phyloP scores from a whole-genome alignment of 2,329 filamentous ascomycete genomes.

The Ambrosiella xylebori region DNA sequence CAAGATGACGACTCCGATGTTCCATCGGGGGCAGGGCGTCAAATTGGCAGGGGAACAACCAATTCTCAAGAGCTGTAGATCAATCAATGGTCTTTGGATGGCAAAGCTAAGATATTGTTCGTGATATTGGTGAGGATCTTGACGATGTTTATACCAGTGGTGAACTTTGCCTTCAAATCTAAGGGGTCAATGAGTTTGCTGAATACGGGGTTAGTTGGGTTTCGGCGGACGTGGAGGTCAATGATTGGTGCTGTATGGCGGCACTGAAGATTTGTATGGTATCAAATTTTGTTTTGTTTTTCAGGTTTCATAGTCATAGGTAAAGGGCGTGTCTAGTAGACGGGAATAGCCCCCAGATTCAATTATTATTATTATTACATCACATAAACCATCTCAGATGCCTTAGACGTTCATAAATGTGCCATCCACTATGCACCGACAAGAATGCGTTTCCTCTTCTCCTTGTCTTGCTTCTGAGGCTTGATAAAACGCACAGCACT shows the following conservation, averaged over 20 bases:
- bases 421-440: slow-evolving; percentile 20
- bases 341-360: too few relatives aligned
- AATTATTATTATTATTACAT: neutral
- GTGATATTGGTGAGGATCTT: neutral
- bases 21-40: neutral
- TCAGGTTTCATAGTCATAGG: too few relatives aligned
- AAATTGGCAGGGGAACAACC: neutral
- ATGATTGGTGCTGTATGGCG: neutral
- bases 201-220: neutral
- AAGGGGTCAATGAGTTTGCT: neutral
- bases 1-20: neutral
- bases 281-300: neutral
- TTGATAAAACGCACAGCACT: slow-evolving; percentile 42
- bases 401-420: neutral
- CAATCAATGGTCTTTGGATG: neutral
- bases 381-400: neutral
- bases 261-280: neutral
- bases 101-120: neutral
- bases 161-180: neutral
- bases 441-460: slow-evolving; percentile 18
- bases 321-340: too few relatives aligned
- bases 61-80: neutral
- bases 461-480: slow-evolving; percentile 19
- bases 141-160: neutral
- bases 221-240: neutral